A percentile compares a stretch with the other conserved stretches of the same genome.
Evolutionary conservation across 352 stramenopile genomes (phyloP).

Genomic region (Pythium pyrilobum): DNA sequence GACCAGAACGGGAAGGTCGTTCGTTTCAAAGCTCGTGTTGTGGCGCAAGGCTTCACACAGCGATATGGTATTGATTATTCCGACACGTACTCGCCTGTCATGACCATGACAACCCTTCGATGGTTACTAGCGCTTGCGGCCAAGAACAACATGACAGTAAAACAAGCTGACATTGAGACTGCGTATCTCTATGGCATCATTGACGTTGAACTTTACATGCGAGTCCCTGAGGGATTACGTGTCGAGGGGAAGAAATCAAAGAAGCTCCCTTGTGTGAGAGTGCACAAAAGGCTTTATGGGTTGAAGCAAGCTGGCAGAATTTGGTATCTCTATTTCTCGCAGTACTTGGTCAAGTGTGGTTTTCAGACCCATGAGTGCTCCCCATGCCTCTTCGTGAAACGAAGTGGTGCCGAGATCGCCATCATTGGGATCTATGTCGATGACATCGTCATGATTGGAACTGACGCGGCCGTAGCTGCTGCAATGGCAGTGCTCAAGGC

Average conservation of each 20-base stretch:
- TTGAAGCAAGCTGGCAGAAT: slow-evolving; percentile 19
- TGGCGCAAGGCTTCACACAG: slow-evolving; percentile 16
- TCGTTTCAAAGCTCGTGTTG: slow-evolving; percentile 12
- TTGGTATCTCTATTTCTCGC: slow-evolving; percentile 13
- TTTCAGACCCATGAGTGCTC: slow-evolving; percentile 11
- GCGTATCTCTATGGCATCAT: slow-evolving; percentile 13
- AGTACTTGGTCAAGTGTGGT: slow-evolving; percentile 17
- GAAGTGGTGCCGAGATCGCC: slow-evolving; percentile 17
- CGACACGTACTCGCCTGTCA: slow-evolving; percentile 22
- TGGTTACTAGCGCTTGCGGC: slow-evolving; percentile 18
- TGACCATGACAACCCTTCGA: slow-evolving; percentile 16
- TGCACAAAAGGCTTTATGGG: slow-evolving; percentile 15
- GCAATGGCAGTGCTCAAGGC: slow-evolving; percentile 13
- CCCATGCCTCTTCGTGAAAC: slow-evolving; percentile 14
- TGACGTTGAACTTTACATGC: slow-evolving; percentile 18
- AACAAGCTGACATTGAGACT: slow-evolving; percentile 19
- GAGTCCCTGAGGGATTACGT: slow-evolving; percentile 13
- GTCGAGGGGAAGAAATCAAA: slow-evolving; percentile 14
- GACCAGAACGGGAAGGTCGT: slow-evolving; percentile 3
- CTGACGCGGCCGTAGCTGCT: slow-evolving; percentile 14
- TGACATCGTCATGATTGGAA: slow-evolving; percentile 16
- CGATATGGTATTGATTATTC: slow-evolving; percentile 14
- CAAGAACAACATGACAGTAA: slow-evolving; percentile 9
- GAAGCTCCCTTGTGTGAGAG: slow-evolving; percentile 5
- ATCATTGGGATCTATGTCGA: slow-evolving; percentile 21